Evolutionary conservation across 2,329 filamentous ascomycete species (phyloP).

Genomic region (Trichoderma atroviride): DNA sequence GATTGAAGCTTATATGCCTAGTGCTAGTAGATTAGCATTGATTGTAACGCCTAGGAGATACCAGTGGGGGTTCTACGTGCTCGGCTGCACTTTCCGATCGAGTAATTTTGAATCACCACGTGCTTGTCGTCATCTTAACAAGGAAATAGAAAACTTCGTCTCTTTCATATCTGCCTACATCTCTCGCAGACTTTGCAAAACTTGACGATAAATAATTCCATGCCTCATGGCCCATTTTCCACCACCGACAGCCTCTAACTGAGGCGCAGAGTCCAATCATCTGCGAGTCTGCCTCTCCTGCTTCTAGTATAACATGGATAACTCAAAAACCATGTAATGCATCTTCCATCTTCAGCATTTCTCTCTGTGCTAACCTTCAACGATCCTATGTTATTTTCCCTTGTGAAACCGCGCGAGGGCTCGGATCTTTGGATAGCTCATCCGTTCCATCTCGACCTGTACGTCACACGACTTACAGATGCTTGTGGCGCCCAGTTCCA

Average conservation of each 20-base stretch:
- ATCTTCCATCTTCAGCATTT: neutral
- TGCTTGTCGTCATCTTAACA: neutral
- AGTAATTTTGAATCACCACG: neutral
- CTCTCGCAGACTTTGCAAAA: no score
- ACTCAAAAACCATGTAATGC: neutral
- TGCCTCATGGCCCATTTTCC: neutral
- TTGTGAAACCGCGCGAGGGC: neutral
- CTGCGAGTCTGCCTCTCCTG: neutral
- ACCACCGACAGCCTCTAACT: neutral
- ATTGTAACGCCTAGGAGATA: no score
- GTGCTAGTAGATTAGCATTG: no score
- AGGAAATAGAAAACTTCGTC: neutral
- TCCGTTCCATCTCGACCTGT: neutral
- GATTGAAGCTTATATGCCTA: neutral
- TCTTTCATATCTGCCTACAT: neutral
- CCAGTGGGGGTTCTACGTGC: no score
- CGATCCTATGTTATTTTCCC: neutral
- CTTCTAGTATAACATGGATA: neutral
- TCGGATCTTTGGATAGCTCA: neutral
- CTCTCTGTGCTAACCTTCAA: neutral
- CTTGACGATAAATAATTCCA: neutral
- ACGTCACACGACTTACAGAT: constrained; percentile 12
- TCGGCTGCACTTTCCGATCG: neutral
- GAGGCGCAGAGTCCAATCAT: neutral
- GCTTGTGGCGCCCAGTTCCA: neutral